These are phyloP conservation scores for Lepiota venenata DNA, from an alignment of 768 basidiomycete species.

Conservation along the genomic window DNA sequence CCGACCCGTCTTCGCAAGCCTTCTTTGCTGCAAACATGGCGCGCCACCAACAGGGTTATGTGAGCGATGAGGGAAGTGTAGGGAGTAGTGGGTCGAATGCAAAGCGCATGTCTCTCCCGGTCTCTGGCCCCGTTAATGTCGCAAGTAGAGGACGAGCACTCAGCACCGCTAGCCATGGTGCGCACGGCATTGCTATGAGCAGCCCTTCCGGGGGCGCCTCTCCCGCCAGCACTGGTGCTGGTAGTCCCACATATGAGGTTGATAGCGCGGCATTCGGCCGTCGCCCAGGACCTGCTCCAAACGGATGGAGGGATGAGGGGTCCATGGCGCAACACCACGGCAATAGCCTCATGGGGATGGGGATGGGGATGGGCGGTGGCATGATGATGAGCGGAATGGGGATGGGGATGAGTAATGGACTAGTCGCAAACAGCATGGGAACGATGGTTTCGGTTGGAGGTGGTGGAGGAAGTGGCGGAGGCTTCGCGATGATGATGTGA, in stretches of 20 bases:
- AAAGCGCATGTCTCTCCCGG: slow-evolving; percentile 6
- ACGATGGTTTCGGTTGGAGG: slow-evolving; percentile 16
- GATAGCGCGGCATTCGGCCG: neutral
- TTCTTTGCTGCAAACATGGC: slow-evolving; percentile 10
- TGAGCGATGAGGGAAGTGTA: slow-evolving; percentile 6
- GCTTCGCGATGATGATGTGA: slow-evolving; percentile 23
- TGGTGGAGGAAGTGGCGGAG: slow-evolving; percentile 17
- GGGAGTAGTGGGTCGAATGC: slow-evolving; percentile 9
- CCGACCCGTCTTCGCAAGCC: slow-evolving; percentile 10
- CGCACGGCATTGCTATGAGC: slow-evolving; percentile 2
- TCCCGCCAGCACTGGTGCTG: slow-evolving; percentile 10
- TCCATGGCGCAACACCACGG: slow-evolving; percentile 1
- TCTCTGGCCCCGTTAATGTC: neutral
- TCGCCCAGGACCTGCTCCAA: neutral
- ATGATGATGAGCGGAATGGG: slow-evolving; percentile 9
- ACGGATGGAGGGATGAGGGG: slow-evolving; percentile 8
- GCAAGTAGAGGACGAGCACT: slow-evolving; percentile 4
- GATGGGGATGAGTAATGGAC: slow-evolving; percentile 14
- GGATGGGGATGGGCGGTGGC: neutral
- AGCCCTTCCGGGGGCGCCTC: slow-evolving; percentile 8
- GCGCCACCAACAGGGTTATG: slow-evolving; percentile 12
- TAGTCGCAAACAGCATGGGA: slow-evolving; percentile 12
- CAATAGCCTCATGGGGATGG: slow-evolving; percentile 4
- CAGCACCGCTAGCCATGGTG: slow-evolving; percentile 11
- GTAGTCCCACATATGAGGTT: slow-evolving; percentile 14